Percentiles rank a stretch among this genome's conserved stretches.
Conservation (phyloP, 176 grass and related monocot genomes). For the Cocos nucifera region DNA sequence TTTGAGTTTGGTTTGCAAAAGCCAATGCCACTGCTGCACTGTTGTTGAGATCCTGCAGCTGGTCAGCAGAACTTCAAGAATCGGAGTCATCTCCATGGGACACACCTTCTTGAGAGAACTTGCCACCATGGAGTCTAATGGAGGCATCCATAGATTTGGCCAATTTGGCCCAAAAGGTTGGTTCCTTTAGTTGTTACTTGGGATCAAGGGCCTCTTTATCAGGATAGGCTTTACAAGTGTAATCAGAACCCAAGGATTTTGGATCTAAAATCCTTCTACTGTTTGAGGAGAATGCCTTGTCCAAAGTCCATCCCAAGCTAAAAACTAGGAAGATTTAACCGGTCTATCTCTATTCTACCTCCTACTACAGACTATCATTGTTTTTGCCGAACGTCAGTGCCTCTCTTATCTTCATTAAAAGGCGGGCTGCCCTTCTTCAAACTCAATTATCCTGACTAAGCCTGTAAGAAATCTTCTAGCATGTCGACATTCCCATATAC, state of each 20-base stretch:
- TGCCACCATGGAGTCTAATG: background rate
- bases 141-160: background rate
- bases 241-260: background rate
- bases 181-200: background rate
- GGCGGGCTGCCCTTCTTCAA: no score
- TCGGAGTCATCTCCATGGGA: background rate
- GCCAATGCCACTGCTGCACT: background rate
- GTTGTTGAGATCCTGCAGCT: background rate
- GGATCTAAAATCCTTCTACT: slow-evolving; percentile 2
- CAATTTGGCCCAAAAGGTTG: background rate
- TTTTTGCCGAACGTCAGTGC: no score
- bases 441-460: no score
- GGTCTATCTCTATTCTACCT: background rate
- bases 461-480: no score
- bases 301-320: slow-evolving; percentile 1
- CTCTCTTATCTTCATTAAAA: no score
- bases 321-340: background rate
- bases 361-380: background rate
- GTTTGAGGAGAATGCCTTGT: background rate
- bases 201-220: background rate
- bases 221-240: background rate
- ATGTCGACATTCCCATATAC: no score
- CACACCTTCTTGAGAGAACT: background rate
- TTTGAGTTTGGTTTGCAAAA: background rate
- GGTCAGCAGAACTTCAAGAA: background rate